Conservation (phyloP, 2,329 filamentous ascomycete genomes). For the Aspergillus jensenii region DNA sequence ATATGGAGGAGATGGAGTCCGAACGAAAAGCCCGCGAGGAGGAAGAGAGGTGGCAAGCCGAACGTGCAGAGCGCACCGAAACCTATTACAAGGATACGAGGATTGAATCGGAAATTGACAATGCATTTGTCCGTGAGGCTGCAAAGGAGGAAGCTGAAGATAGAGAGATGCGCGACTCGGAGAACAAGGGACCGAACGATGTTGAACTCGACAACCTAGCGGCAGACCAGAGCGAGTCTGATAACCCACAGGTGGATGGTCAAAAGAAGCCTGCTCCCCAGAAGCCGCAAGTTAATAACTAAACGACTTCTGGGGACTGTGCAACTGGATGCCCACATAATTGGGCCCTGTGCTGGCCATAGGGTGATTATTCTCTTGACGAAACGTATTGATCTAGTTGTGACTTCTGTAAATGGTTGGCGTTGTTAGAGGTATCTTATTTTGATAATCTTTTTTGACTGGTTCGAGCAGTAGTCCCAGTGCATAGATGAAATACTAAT, state of each 20-base stretch:
- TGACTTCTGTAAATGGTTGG: slow-evolving; percentile 14
- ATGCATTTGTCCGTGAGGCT: slow-evolving; percentile 71
- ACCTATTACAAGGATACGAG: slow-evolving; percentile 75
- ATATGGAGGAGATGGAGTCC: slow-evolving; percentile 98
- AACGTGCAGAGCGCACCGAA: slow-evolving; percentile 74
- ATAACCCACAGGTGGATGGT: not conserved
- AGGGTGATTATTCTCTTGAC: slow-evolving; percentile 12
- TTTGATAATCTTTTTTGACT: not conserved
- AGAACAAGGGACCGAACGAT: slow-evolving; percentile 19
- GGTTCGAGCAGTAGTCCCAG: not conserved
- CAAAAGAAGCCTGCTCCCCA: not conserved
- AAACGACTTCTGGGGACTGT: not conserved
- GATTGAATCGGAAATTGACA: slow-evolving; percentile 87
- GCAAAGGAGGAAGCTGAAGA: slow-evolving; percentile 57
- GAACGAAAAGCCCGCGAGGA: slow-evolving; percentile 77
- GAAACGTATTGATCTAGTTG: slow-evolving; percentile 4
- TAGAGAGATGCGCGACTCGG: slow-evolving; percentile 5
- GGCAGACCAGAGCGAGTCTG: slow-evolving; percentile 3
- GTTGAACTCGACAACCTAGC: slow-evolving; percentile 19
- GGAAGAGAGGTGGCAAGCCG: slow-evolving; percentile 72
- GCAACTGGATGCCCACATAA: not conserved
- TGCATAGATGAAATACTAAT: not conserved
- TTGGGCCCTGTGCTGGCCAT: slow-evolving; percentile 21
- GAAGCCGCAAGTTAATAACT: not conserved
- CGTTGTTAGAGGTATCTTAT: slow-evolving; percentile 4